phyloP scores from a whole-genome alignment of 768 basidiomycete genomes.

The Wakefieldia striispora region DNA sequence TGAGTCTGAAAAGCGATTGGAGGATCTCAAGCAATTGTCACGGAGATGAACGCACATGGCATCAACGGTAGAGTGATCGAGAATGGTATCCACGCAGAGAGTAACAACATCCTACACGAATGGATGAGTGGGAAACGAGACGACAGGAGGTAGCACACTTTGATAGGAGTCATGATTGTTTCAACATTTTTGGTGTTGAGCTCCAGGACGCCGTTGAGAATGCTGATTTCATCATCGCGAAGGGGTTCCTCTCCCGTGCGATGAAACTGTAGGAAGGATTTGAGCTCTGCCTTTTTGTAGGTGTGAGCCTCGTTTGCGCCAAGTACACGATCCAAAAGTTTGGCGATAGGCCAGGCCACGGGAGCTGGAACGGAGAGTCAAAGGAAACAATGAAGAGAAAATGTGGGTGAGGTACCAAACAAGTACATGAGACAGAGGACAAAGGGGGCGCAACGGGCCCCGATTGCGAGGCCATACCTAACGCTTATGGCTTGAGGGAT shows the following conservation, averaged over 20 bases:
- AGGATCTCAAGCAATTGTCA: conserved; percentile 3
- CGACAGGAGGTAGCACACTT: conserved; percentile 39
- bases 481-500: conserved; percentile 74
- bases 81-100: conserved; percentile 69
- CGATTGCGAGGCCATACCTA: conserved; percentile 77
- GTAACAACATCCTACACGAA: conserved; percentile 66
- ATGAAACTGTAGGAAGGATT: conserved; percentile 79
- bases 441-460: conserved; percentile 73
- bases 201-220: conserved; percentile 77
- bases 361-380: conserved; percentile 47
- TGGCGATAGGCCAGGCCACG: conserved; percentile 69
- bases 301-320: conserved; percentile 71
- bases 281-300: conserved; percentile 81
- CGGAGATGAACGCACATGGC: conserved; percentile 51
- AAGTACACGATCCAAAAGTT: conserved; percentile 76
- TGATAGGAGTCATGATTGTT: conserved; percentile 80
- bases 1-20: conserved; percentile 40
- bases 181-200: conserved; percentile 74
- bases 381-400: background rate
- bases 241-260: conserved; percentile 71
- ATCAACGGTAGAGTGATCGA: conserved; percentile 80
- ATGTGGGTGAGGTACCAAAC: conserved; percentile 30
- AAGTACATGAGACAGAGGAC: conserved; percentile 74
- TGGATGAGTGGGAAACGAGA: too few relatives aligned
- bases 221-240: conserved; percentile 78